phyloP scores from a whole-genome alignment of 345 rosid species.

The Balakata baccata region DNA sequence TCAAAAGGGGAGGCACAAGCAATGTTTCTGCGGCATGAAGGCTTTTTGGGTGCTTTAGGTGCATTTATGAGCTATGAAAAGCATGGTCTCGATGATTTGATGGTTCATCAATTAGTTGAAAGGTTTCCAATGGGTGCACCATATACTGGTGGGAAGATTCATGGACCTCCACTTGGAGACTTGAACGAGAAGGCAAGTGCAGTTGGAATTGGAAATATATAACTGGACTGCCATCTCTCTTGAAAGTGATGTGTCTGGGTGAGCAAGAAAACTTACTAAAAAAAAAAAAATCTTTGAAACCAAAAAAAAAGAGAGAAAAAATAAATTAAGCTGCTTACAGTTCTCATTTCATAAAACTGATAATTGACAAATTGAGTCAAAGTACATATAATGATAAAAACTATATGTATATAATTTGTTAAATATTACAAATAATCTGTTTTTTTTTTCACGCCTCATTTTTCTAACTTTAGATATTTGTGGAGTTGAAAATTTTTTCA shows the following conservation, averaged over 20 bases:
- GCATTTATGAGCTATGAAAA: slow-evolving; percentile 99
- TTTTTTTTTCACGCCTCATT: not conserved
- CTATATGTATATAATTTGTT: not conserved
- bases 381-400: not conserved
- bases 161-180: slow-evolving; percentile 95
- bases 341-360: not conserved
- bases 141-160: slow-evolving; percentile 92
- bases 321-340: not conserved
- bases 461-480: not conserved
- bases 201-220: slow-evolving; percentile 12
- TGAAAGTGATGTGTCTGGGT: slow-evolving; percentile 5
- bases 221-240: slow-evolving; percentile 7
- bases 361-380: not conserved
- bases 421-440: not conserved
- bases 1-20: slow-evolving; percentile 92
- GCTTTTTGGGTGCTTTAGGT: slow-evolving; percentile 92
- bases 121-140: slow-evolving; percentile 99
- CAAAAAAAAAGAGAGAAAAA: not conserved
- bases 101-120: slow-evolving; percentile 98
- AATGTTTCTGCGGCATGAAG: slow-evolving; percentile 99
- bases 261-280: not conserved
- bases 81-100: slow-evolving; percentile 95
- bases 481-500: not conserved
- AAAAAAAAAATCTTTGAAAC: not conserved
- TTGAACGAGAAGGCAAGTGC: slow-evolving; percentile 88